Conservation (phyloP, 208 protist genomes). For the Leishmania mexicana region DNA sequence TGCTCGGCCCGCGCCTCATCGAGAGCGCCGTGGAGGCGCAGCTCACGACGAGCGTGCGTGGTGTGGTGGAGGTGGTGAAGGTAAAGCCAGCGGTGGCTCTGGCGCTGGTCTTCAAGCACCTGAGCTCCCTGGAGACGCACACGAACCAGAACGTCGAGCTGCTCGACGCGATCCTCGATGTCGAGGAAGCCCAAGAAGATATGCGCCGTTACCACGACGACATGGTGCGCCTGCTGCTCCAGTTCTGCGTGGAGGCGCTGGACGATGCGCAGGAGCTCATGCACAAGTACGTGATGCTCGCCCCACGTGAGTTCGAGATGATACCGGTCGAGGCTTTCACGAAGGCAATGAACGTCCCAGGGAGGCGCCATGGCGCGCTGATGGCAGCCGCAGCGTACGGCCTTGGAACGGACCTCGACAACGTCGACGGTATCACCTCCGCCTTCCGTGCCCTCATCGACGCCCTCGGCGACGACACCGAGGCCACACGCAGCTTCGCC, state of each 20-base stretch:
- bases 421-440: conserved; percentile 67
- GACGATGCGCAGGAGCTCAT: conserved; percentile 61
- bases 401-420: conserved; percentile 62
- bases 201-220: conserved; percentile 64
- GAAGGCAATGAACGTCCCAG: conserved; percentile 63
- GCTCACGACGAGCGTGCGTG: conserved; percentile 79
- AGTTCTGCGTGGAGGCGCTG: conserved; percentile 65
- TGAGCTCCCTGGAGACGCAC: conserved; percentile 52
- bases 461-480: conserved; percentile 67
- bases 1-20: conserved; percentile 76
- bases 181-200: conserved; percentile 82
- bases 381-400: conserved; percentile 73
- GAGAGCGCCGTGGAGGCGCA: conserved; percentile 87
- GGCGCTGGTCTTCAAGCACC: conserved; percentile 80
- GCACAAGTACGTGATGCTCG: conserved; percentile 63
- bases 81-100: conserved; percentile 84
- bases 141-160: conserved; percentile 73
- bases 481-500: conserved; percentile 43
- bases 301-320: conserved; percentile 51
- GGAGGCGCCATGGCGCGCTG: conserved; percentile 68
- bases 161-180: conserved; percentile 75
- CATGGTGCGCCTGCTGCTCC: conserved; percentile 61
- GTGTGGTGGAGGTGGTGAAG: conserved; percentile 92
- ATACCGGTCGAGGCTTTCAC: conserved; percentile 65
- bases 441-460: conserved; percentile 74